Evolutionary conservation across 139 green algal genomes (phyloP).

Genomic region (Edaphochlamys debaryana): DNA sequence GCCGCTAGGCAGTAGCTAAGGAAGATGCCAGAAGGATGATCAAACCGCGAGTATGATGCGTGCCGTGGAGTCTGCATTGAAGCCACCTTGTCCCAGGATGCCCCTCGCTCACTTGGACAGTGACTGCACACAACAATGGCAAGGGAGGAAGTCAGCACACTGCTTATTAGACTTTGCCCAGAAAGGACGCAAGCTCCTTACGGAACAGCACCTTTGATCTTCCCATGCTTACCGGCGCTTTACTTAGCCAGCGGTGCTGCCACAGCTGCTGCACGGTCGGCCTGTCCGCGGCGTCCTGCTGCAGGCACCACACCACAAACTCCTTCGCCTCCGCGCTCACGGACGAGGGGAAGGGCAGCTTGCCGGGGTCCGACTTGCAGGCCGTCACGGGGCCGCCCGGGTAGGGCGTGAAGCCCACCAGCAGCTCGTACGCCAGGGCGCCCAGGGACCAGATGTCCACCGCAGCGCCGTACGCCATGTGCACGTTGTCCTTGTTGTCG

Average conservation of each 20-base stretch:
- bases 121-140: too few species aligned
- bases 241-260: constrained; percentile 56
- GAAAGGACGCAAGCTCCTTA: too few species aligned
- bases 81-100: too few species aligned
- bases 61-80: too few species aligned
- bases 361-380: not conserved
- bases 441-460: constrained; percentile 53
- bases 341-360: constrained; percentile 6
- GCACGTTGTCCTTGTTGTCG: constrained; percentile 46
- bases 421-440: constrained; percentile 66
- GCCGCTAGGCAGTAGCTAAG: too few species aligned
- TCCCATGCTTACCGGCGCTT: too few species aligned
- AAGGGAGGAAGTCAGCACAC: too few species aligned
- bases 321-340: constrained; percentile 26
- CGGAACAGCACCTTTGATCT: too few species aligned
- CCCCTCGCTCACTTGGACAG: too few species aligned
- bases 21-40: too few species aligned
- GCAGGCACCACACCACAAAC: constrained; percentile 43
- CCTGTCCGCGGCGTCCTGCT: constrained; percentile 30
- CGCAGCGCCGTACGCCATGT: constrained; percentile 36
- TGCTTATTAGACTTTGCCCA: too few species aligned
- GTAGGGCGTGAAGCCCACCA: constrained; percentile 34
- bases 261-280: constrained; percentile 47
- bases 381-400: not conserved
- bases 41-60: too few species aligned